Base-by-base conservation (phyloP, 805 yeast species). In the Kodamaea fukazawae region DNA sequence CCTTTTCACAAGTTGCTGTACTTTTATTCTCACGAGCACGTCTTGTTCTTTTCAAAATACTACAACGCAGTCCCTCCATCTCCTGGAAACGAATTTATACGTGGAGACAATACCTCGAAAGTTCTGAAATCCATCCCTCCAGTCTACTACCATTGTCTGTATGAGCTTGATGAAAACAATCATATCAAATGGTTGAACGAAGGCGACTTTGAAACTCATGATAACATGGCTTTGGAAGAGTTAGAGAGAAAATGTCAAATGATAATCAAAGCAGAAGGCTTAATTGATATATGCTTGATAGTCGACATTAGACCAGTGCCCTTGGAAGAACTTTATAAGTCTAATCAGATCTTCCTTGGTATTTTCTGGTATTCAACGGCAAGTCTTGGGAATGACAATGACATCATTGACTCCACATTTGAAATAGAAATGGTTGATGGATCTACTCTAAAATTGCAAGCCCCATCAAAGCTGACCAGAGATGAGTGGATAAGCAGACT, bases 401-500 rank as follows among this genome's bases (percentile, higher is more conserved):
- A 52, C 4, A 50, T 70, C 14, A 41, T 58, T 1, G 78, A 78
- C 38, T 69, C 80, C 3, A 70, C 72, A 6, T 77, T 86, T 47
- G 77, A 75, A 34, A 64, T 87, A 1, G 58, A 55, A 3, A 63
- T 80, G 49, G 47, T 49, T 1, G 71, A 76, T 42, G 82, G 80
- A 0, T 49, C 74, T 0, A 43, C 38, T 1, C 44, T 83, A 9
- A 66, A 71, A 32, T 57, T 87, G 8, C 76, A 80, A 41, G 87
- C 93, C 0, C 76, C 79, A 2, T 65, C 67, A 43, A 48, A 63
- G 12, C 26, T 23, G 0, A 51, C 73, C 0, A 66, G 91, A 34
- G 75, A 79, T 48, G 76, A 74, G 45, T 90, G 96, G 98, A 69
- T 83, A 0, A n/a, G 16, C 0, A 60, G 78, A 37, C 60, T 90